These are phyloP conservation scores for Eustoma russellianum DNA, from an alignment of 257 asterid genomes.

Conservation along the genomic window DNA sequence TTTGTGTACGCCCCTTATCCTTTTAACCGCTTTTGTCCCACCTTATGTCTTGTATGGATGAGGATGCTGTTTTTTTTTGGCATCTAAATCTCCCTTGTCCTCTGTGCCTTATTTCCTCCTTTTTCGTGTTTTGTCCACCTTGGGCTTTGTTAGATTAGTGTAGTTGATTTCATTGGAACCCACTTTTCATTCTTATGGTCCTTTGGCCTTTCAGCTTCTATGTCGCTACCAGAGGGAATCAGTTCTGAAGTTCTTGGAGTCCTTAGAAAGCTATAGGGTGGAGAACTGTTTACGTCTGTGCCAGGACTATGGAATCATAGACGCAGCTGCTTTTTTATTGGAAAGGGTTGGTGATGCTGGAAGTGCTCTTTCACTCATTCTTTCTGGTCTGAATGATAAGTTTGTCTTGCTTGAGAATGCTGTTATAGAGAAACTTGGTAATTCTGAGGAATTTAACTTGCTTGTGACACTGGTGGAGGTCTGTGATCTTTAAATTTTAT, in stretches of 20 bases:
- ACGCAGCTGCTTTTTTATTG: conserved; percentile 90
- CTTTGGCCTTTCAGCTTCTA: conserved; percentile 56
- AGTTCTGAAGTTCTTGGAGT: conserved; percentile 89
- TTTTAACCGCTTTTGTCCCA: too few relatives aligned
- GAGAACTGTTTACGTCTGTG: conserved; percentile 83
- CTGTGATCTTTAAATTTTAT: conserved; percentile 12
- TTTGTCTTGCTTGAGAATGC: conserved; percentile 52
- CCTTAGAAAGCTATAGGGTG: conserved; percentile 91
- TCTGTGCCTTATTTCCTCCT: too few relatives aligned
- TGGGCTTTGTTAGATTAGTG: too few relatives aligned
- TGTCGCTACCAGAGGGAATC: conserved; percentile 71
- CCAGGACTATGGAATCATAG: conserved; percentile 75
- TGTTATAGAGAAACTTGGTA: conserved; percentile 35
- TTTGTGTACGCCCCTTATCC: too few relatives aligned
- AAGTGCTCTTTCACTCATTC: conserved; percentile 68
- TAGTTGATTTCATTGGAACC: too few relatives aligned
- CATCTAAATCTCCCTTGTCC: too few relatives aligned
- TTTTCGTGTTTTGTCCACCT: too few relatives aligned
- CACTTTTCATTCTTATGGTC: background rate
- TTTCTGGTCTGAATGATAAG: conserved; percentile 63
- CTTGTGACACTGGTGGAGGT: conserved; percentile 68
- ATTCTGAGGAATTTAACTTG: conserved; percentile 29
- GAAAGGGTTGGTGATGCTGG: conserved; percentile 98
- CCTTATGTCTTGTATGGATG: too few relatives aligned
- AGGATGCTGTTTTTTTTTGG: too few relatives aligned